Evolutionary conservation across 2,329 filamentous ascomycete genomes (phyloP), one percentile per base, ranked within the genome.

Genomic region (Dothistroma pini): DNA sequence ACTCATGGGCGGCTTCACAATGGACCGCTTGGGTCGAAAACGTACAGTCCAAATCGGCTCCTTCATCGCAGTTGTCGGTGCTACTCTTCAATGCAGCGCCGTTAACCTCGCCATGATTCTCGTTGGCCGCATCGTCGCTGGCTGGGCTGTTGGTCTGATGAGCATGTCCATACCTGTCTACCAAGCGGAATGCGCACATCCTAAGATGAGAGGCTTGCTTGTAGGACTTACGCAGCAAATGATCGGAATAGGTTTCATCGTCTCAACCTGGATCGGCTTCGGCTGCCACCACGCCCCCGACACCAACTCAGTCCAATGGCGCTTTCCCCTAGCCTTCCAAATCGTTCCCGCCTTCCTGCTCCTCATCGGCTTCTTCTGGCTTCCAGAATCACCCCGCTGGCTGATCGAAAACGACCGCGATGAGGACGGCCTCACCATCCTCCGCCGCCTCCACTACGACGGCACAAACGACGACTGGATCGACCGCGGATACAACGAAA

Each of bases 161-260:
- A 83, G 80, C 19, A 86, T 84, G 70, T 83, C 81, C 2, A 83
- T 88, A 2, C 86, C 85, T 2, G 80, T 85, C 35, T 88, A 88
- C 70, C 85, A 87, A 60, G 83, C 85, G 10, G 86, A 88, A 70
- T 81, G 84, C 57, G 84, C 85, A 0, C 79, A 84, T 66, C 67
- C 84, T 0, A 81, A 81, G 1, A 84, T 81, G 57, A 80, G 86
- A 67, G 85, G 85, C 66, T 76, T 84, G 29, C 79, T 85, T 2
- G 83, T 83, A 7, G 83, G 83, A 14, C 75, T 85, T 9, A 79
- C 81, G 0, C 84, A 84, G 62, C 83, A 85, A 63, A 82, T 83
- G 79, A 79, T 82, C 6, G 83, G 83, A 1, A 72, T 85, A 4
- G 83, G 83, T 12, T 86, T 85, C 70, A 82, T 83, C 51, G 75